phyloP scores from a whole-genome alignment of 345 rosid species.

The Eucalyptus regnans region DNA sequence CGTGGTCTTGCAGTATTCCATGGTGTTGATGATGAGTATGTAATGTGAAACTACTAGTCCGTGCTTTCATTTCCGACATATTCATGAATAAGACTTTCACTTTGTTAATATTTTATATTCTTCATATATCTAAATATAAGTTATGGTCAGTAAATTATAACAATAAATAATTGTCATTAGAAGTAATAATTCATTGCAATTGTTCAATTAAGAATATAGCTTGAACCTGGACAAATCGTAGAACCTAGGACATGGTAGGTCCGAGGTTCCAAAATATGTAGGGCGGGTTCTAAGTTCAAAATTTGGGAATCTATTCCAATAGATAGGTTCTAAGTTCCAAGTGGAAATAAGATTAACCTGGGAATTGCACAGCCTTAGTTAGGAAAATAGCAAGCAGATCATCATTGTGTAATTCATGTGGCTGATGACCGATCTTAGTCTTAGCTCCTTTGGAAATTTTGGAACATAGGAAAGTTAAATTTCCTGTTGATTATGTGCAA shows the following conservation, averaged over 20 bases:
- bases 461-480: not conserved
- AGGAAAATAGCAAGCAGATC: not conserved
- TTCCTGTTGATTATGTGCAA: not conserved
- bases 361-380: no score
- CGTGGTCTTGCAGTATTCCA: no score
- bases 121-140: no score
- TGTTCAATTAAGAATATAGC: no score
- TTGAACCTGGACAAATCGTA: not conserved
- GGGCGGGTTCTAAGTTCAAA: not conserved
- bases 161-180: not conserved
- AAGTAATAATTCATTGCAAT: not conserved
- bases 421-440: not conserved
- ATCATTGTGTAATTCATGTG: not conserved
- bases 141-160: not conserved
- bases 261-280: not conserved
- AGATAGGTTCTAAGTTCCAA: not conserved
- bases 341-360: no score
- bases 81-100: no score
- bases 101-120: no score
- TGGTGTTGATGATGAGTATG: not conserved
- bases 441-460: not conserved
- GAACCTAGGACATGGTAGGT: not conserved
- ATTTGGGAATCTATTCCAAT: not conserved
- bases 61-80: not conserved
- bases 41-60: not conserved